phyloP scores from a whole-genome alignment of 208 protist species.

The Giardia muris region DNA sequence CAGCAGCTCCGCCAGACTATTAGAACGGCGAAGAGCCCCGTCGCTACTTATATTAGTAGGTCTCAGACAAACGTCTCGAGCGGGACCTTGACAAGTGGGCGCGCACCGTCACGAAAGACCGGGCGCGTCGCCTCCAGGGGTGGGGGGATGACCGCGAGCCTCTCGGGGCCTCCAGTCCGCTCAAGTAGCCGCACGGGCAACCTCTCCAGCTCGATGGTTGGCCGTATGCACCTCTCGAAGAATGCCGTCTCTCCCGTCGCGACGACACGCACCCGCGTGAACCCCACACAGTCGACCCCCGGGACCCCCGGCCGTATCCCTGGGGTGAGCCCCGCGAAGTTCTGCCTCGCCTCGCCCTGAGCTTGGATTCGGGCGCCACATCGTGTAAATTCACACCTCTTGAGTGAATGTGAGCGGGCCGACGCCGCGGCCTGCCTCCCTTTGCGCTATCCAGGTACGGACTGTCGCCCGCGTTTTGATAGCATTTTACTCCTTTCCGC shows the following conservation, averaged over 20 bases:
- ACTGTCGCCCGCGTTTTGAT: too few relatives aligned
- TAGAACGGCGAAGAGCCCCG: background rate
- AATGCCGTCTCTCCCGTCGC: background rate
- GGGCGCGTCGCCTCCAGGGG: background rate
- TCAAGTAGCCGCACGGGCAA: background rate
- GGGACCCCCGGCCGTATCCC: too few relatives aligned
- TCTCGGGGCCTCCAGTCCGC: background rate
- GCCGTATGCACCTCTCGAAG: background rate
- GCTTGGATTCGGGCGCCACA: too few relatives aligned
- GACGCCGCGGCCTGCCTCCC: too few relatives aligned
- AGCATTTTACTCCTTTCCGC: too few relatives aligned
- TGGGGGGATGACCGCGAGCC: background rate
- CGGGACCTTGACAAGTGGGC: background rate
- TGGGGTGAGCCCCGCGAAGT: too few relatives aligned
- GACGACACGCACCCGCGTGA: background rate
- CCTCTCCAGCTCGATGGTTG: background rate
- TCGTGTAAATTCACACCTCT: too few relatives aligned
- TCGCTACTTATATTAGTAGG: background rate
- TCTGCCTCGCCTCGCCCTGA: too few relatives aligned
- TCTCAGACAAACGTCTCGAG: background rate
- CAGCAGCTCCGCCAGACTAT: background rate
- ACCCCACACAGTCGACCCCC: too few relatives aligned
- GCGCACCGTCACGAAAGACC: background rate
- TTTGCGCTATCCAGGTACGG: too few relatives aligned
- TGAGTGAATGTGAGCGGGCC: too few relatives aligned